Evolutionary conservation across 768 basidiomycete genomes (phyloP).

Genomic region (Termitomyces sp.): DNA sequence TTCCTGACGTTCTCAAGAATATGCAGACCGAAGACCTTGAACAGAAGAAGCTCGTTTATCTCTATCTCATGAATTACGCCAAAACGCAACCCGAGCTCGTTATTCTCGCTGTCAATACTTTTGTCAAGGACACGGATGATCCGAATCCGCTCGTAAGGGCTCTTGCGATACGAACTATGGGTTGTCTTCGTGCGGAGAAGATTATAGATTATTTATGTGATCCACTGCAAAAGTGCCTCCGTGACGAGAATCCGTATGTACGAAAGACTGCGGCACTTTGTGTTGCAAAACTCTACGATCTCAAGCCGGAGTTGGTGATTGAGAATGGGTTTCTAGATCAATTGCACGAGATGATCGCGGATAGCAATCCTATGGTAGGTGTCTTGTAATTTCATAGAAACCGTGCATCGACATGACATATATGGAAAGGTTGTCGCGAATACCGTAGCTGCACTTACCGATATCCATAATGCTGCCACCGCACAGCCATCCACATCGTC

Average conservation of each 20-base stretch:
- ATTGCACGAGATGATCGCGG: slow-evolving; percentile 88
- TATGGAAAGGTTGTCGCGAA: slow-evolving; percentile 88
- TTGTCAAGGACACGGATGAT: slow-evolving; percentile 96
- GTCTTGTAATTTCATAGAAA: not conserved
- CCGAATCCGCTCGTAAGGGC: slow-evolving; percentile 96
- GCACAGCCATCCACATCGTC: slow-evolving; percentile 49
- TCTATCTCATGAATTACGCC: slow-evolving; percentile 99
- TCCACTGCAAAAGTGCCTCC: slow-evolving; percentile 85
- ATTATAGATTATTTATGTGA: slow-evolving; percentile 99
- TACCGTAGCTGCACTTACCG: slow-evolving; percentile 86
- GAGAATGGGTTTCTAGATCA: slow-evolving; percentile 92
- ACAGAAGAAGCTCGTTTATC: slow-evolving; percentile 99
- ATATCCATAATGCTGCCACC: slow-evolving; percentile 77
- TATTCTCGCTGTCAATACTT: slow-evolving; percentile 98
- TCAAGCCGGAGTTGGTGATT: slow-evolving; percentile 91
- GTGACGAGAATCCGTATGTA: slow-evolving; percentile 97
- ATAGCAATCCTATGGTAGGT: slow-evolving; percentile 93
- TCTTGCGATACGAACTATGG: slow-evolving; percentile 97
- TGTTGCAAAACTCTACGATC: slow-evolving; percentile 95
- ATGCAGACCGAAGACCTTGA: slow-evolving; percentile 99
- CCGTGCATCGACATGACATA: not conserved
- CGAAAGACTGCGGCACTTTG: slow-evolving; percentile 97
- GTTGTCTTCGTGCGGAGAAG: slow-evolving; percentile 94
- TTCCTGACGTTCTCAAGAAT: slow-evolving; percentile 98
- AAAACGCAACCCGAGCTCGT: slow-evolving; percentile 99